A percentile compares a stretch with the other conserved stretches of the same genome.
phyloP scores from a whole-genome alignment of 176 grass and related monocot species.

The Pontederia paniculata region DNA sequence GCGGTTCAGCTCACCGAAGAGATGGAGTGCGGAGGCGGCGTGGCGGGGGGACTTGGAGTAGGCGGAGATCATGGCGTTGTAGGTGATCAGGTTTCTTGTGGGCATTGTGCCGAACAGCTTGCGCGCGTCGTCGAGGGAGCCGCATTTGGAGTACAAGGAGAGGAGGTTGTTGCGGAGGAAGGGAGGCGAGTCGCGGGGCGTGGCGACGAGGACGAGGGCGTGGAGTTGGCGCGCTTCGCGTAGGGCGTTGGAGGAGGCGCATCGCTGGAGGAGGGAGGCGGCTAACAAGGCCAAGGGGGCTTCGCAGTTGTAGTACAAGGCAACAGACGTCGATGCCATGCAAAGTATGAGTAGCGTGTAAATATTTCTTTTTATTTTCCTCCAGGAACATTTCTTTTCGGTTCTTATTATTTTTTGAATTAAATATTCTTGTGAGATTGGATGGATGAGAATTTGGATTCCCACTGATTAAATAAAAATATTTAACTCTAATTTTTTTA shows the following conservation, averaged over 20 bases:
- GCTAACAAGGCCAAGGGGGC: slow-evolving; percentile 36
- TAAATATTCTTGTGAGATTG: too few relatives aligned
- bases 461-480: too few relatives aligned
- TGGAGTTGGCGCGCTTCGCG: slow-evolving; percentile 49
- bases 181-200: slow-evolving; percentile 22
- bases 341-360: too few relatives aligned
- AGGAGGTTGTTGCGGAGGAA: slow-evolving; percentile 75
- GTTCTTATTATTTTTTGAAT: too few relatives aligned
- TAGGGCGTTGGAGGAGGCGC: slow-evolving; percentile 25
- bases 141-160: slow-evolving; percentile 41
- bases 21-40: slow-evolving; percentile 23
- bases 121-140: slow-evolving; percentile 40
- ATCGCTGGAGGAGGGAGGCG: slow-evolving; percentile 34
- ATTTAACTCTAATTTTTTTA: too few relatives aligned
- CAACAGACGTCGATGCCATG: slow-evolving; percentile 23
- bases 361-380: too few relatives aligned
- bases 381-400: too few relatives aligned
- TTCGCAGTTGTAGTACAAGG: slow-evolving; percentile 26
- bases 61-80: slow-evolving; percentile 65
- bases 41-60: slow-evolving; percentile 26
- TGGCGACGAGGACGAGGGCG: slow-evolving; percentile 48
- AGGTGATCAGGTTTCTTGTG: slow-evolving; percentile 43
- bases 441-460: too few relatives aligned
- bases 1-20: slow-evolving; percentile 30
- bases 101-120: slow-evolving; percentile 59